Evolutionary conservation across 2,329 filamentous ascomycete genomes (phyloP).

Genomic region (Massarina eburnea): DNA sequence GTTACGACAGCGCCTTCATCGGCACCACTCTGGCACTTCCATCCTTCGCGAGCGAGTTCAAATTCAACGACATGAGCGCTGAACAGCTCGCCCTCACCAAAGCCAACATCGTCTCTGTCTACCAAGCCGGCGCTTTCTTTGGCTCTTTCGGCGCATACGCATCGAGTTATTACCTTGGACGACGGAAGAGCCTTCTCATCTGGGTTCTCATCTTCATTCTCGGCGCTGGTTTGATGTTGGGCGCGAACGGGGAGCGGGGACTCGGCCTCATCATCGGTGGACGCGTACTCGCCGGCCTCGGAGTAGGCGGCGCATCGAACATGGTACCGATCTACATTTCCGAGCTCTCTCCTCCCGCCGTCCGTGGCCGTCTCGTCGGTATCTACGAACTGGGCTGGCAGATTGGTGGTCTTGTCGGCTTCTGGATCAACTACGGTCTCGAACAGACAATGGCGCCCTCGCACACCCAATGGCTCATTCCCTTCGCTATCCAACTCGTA

Average conservation of each 20-base stretch:
- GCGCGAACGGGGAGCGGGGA: constrained; percentile 41
- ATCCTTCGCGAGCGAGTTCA: constrained; percentile 70
- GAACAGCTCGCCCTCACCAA: constrained; percentile 61
- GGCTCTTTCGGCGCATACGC: constrained; percentile 62
- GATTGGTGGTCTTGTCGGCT: constrained; percentile 31
- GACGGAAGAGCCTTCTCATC: constrained; percentile 64
- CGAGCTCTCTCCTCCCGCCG: constrained; percentile 59
- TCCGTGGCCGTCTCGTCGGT: constrained; percentile 61
- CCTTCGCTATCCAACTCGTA: constrained; percentile 67
- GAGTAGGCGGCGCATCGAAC: constrained; percentile 59
- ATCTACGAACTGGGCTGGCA: constrained; percentile 54
- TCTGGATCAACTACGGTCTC: constrained; percentile 49
- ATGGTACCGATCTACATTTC: constrained; percentile 63
- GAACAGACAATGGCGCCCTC: constrained; percentile 46
- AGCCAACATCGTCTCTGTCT: constrained; percentile 77
- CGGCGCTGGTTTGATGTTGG: constrained; percentile 72
- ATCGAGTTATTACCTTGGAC: constrained; percentile 67
- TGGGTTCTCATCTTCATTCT: constrained; percentile 67
- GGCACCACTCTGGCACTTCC: constrained; percentile 70
- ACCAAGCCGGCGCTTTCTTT: constrained; percentile 83
- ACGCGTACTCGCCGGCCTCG: constrained; percentile 60
- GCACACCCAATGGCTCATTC: constrained; percentile 51
- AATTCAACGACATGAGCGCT: constrained; percentile 55
- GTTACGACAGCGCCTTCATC: constrained; percentile 74
- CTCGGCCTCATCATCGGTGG: constrained; percentile 63